Percentiles rank a stretch among this genome's conserved stretches.
These are phyloP conservation scores for Psidium friedrichsthalianum DNA, from an alignment of 345 rosid species.

Conservation along the genomic window DNA sequence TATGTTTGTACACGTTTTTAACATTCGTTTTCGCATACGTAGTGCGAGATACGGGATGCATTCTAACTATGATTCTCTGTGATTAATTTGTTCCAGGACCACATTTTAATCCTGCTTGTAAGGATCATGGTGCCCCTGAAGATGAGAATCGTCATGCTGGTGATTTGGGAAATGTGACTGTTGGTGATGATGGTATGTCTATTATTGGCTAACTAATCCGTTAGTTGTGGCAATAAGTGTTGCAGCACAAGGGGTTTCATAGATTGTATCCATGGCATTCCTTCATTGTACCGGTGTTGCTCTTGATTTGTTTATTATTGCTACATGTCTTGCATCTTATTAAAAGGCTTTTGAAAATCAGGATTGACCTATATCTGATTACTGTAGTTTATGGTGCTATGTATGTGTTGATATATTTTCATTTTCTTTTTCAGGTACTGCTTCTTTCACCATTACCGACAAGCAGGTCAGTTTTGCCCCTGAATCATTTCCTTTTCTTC, in stretches of 20 bases:
- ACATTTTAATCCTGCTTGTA: constrained; percentile 73
- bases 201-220: not conserved
- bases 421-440: constrained; percentile 41
- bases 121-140: constrained; percentile 86
- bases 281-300: not conserved
- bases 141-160: constrained; percentile 93
- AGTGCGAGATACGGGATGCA: not conserved
- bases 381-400: not conserved
- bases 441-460: constrained; percentile 48
- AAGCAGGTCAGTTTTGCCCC: constrained; percentile 26
- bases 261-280: not conserved
- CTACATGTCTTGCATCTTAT: not conserved
- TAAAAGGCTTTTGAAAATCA: not conserved
- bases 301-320: not conserved
- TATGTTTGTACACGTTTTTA: not conserved
- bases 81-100: constrained; percentile 36
- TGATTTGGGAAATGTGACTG: constrained; percentile 74
- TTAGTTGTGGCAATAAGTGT: not conserved
- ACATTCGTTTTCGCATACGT: not conserved
- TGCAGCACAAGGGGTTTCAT: not conserved
- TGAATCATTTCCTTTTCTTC: not conserved
- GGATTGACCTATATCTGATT: not conserved
- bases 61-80: not conserved
- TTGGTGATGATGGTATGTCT: constrained; percentile 65
- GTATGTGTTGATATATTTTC: not conserved